Evolutionary conservation across 257 asterid genomes (phyloP).

Genomic region (Salvia hispanica): DNA sequence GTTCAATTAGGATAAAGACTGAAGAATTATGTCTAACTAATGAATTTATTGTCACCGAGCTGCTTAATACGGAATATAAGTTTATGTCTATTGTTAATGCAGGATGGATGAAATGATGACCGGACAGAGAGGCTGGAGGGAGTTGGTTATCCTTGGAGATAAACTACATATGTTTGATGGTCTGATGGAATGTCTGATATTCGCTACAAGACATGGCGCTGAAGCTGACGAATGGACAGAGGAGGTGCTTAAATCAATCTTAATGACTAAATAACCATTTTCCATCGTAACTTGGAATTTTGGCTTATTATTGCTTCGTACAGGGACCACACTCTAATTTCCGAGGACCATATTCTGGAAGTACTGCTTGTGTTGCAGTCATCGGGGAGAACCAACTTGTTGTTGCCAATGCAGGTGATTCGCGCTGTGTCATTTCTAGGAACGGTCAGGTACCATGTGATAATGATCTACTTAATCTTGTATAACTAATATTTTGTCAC

Average conservation of each 20-base stretch:
- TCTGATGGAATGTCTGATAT: conserved; percentile 71
- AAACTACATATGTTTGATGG: conserved; percentile 93
- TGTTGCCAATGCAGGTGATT: conserved; percentile 98
- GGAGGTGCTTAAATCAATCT: conserved; percentile 58
- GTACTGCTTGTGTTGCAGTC: conserved; percentile 95
- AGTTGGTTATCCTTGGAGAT: conserved; percentile 90
- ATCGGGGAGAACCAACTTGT: conserved; percentile 72
- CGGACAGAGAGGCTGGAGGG: conserved; percentile 99
- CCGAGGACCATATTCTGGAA: conserved; percentile 90
- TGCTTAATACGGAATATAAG: neutral
- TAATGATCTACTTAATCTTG: conserved; percentile 16
- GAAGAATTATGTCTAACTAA: neutral
- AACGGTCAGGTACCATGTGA: conserved; percentile 78
- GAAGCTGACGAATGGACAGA: conserved; percentile 94
- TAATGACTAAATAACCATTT: neutral
- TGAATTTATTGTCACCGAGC: neutral
- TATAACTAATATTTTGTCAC: neutral
- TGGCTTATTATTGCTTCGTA: conserved; percentile 24
- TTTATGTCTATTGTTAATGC: conserved; percentile 29
- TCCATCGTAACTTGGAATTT: conserved; percentile 2
- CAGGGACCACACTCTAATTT: conserved; percentile 99
- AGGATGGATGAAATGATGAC: conserved; percentile 99
- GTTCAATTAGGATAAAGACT: neutral
- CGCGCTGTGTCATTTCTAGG: conserved; percentile 96
- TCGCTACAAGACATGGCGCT: conserved; percentile 57